Evolutionary conservation across 2,329 filamentous ascomycete species (phyloP).

Genomic region (Paracorniculantispora psalliotae): DNA sequence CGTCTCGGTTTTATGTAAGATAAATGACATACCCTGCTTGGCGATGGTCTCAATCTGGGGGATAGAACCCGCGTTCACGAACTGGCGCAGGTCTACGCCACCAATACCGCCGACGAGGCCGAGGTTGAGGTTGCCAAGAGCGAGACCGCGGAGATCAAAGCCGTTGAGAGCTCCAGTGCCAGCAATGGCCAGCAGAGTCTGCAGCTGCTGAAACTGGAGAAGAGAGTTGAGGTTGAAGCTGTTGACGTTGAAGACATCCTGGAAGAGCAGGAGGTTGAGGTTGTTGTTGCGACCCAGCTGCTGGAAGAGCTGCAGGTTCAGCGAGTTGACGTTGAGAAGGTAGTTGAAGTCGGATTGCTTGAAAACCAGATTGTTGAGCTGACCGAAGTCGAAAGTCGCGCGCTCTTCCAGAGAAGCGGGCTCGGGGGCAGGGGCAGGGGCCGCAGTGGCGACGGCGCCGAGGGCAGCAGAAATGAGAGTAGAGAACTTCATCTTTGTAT

Average conservation of each 20-base stretch:
- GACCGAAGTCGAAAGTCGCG: slow-evolving; percentile 33
- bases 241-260: slow-evolving; percentile 35
- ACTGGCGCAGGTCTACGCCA: slow-evolving; percentile 24
- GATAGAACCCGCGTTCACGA: slow-evolving; percentile 24
- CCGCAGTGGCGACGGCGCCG: slow-evolving; percentile 40
- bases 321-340: slow-evolving; percentile 41
- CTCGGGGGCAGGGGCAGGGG: slow-evolving; percentile 30
- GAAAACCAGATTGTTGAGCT: slow-evolving; percentile 38
- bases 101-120: slow-evolving; percentile 26
- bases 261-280: slow-evolving; percentile 40
- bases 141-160: slow-evolving; percentile 24
- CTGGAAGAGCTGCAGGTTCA: slow-evolving; percentile 40
- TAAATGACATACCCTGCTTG: slow-evolving; percentile 19
- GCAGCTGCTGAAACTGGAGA: slow-evolving; percentile 38
- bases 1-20: not conserved
- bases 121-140: slow-evolving; percentile 25
- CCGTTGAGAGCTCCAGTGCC: slow-evolving; percentile 26
- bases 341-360: slow-evolving; percentile 39
- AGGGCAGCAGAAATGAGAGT: slow-evolving; percentile 41
- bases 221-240: slow-evolving; percentile 37
- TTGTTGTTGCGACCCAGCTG: slow-evolving; percentile 36
- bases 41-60: slow-evolving; percentile 27
- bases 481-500: slow-evolving; percentile 40
- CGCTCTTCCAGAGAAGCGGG: slow-evolving; percentile 33
- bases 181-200: slow-evolving; percentile 32